A percentile compares a stretch with the other conserved stretches of the same genome.
These are phyloP conservation scores for Lolium rigidum DNA, from an alignment of 176 grass and related monocot genomes.

Conservation along the genomic window DNA sequence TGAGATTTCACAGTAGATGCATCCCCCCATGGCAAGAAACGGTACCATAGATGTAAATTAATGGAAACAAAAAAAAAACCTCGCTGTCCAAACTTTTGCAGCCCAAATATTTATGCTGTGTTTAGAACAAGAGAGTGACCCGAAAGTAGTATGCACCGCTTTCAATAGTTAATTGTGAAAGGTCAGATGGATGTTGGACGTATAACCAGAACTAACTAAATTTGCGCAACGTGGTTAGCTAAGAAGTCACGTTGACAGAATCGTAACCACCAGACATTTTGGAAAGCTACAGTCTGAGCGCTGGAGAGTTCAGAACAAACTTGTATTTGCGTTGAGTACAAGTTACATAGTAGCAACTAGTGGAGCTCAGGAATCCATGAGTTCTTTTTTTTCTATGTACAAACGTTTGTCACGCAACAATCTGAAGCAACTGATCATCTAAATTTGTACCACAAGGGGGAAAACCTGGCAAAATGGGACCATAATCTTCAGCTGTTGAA, in stretches of 20 bases:
- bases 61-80: slow-evolving; percentile 3
- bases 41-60: neutral
- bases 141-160: slow-evolving; percentile 27
- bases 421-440: neutral
- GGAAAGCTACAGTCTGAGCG: slow-evolving; percentile 13
- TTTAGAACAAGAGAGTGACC: slow-evolving; percentile 33
- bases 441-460: neutral
- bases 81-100: slow-evolving; percentile 14
- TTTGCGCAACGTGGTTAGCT: slow-evolving; percentile 26
- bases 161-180: slow-evolving; percentile 28
- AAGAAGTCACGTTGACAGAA: slow-evolving; percentile 43
- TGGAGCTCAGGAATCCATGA: slow-evolving; percentile 23
- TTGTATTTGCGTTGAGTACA: neutral
- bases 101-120: neutral
- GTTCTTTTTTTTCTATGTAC: neutral
- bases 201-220: slow-evolving; percentile 26
- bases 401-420: neutral
- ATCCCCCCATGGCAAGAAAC: neutral
- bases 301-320: slow-evolving; percentile 1
- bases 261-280: slow-evolving; percentile 46
- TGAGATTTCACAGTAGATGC: slow-evolving; percentile 24
- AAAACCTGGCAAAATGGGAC: neutral
- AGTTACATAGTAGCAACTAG: slow-evolving; percentile 20
- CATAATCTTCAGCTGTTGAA: neutral
- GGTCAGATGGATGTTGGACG: slow-evolving; percentile 34